These are phyloP conservation scores for Ophiostoma angusticollis DNA, from an alignment of 2,329 filamentous ascomycete species.

Conservation along the genomic window DNA sequence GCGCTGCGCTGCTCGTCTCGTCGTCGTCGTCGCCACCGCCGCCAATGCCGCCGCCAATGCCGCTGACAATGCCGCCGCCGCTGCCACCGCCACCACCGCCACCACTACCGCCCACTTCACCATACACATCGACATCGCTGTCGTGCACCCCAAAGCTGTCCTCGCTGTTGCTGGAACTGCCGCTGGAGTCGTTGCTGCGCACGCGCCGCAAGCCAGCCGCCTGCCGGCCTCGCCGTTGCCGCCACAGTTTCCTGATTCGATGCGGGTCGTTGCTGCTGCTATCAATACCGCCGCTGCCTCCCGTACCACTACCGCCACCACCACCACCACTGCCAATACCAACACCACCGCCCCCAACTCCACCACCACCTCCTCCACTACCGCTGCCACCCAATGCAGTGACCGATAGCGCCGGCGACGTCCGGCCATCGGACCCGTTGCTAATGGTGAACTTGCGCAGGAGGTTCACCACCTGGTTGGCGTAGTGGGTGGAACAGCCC, in stretches of 20 bases:
- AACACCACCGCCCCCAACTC: no score
- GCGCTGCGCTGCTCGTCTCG: no score
- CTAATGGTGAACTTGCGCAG: slow-evolving; percentile 17
- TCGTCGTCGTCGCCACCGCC: not conserved
- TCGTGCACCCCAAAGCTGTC: slow-evolving; percentile 7
- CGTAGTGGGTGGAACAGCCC: slow-evolving; percentile 19
- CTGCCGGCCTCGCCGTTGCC: slow-evolving; percentile 2
- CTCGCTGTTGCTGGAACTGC: slow-evolving; percentile 3
- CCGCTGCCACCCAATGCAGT: no score
- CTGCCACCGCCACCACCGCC: not conserved
- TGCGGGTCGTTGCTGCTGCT: slow-evolving; percentile 6
- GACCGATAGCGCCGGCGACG: not conserved
- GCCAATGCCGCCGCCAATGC: not conserved
- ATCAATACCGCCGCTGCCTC: slow-evolving; percentile 1
- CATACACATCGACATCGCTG: slow-evolving; percentile 10
- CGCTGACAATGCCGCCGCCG: not conserved
- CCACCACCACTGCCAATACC: no score
- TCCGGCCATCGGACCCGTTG: slow-evolving; percentile 12
- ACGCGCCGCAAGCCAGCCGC: no score
- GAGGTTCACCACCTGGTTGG: slow-evolving; percentile 16
- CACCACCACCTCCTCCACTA: no score
- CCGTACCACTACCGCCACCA: no score
- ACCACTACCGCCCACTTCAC: slow-evolving; percentile 1
- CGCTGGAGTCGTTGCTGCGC: slow-evolving; percentile 5
- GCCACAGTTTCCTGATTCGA: slow-evolving; percentile 11